Conservation (phyloP, 306 rosid genomes). For the Gastrolobium bilobum region DNA sequence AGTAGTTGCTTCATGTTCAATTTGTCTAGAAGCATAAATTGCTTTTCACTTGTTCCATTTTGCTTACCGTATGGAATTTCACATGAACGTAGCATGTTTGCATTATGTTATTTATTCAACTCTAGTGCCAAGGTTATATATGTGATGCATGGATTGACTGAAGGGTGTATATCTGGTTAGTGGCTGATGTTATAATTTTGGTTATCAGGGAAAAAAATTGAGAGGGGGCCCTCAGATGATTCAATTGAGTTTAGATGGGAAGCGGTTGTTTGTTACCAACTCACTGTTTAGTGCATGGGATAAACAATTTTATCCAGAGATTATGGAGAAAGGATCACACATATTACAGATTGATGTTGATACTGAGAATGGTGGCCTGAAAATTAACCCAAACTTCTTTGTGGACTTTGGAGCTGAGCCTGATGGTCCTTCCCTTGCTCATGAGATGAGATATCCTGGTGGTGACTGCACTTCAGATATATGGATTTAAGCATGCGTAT, state of each 20-base stretch:
- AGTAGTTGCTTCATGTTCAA: neutral
- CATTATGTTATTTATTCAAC: neutral
- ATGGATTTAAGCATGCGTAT: constrained; percentile 62
- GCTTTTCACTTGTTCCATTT: neutral
- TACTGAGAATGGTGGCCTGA: constrained; percentile 78
- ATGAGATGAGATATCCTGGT: constrained; percentile 97
- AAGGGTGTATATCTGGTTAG: neutral
- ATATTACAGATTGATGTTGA: constrained; percentile 88
- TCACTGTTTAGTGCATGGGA: constrained; percentile 94
- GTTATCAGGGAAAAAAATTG: constrained; percentile 73
- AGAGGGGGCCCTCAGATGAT: constrained; percentile 98
- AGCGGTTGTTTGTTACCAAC: constrained; percentile 86
- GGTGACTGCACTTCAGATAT: constrained; percentile 98
- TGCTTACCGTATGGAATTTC: neutral
- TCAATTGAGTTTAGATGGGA: constrained; percentile 91
- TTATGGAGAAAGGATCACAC: constrained; percentile 83
- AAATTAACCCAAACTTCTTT: constrained; percentile 78
- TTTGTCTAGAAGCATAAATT: neutral
- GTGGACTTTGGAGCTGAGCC: constrained; percentile 95
- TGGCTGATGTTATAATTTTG: constrained; percentile 12
- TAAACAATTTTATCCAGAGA: constrained; percentile 81
- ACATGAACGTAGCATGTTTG: neutral
- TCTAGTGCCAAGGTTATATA: neutral
- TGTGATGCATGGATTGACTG: neutral
- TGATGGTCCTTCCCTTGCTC: constrained; percentile 93